These are phyloP conservation scores for Kregervanrija pseudodelftensis DNA, from an alignment of 805 yeast genomes.

Conservation along the genomic window DNA sequence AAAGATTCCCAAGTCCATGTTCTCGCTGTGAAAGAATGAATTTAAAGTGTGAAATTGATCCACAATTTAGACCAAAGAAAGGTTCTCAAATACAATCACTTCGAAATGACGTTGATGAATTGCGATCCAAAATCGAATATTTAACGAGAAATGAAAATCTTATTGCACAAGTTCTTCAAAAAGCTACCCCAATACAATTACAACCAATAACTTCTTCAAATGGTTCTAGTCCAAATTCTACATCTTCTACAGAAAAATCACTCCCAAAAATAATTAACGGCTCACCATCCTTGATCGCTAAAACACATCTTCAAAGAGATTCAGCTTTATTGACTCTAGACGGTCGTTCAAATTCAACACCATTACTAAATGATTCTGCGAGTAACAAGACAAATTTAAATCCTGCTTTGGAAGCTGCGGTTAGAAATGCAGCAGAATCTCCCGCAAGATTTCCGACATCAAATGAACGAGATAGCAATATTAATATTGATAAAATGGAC, in stretches of 20 bases:
- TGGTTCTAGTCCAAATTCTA: too few species aligned
- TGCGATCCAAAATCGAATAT: conserved; percentile 64
- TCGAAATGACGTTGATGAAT: conserved; percentile 77
- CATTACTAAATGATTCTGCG: conserved; percentile 37
- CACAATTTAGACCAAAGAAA: conserved; percentile 83
- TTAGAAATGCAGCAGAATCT: conserved; percentile 29
- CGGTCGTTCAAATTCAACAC: conserved; percentile 25
- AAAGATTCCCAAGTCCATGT: conserved; percentile 75
- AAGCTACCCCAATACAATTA: conserved; percentile 13
- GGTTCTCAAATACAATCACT: conserved; percentile 84
- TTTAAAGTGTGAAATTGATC: conserved; percentile 80
- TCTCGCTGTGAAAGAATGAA: conserved; percentile 76
- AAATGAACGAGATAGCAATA: too few species aligned
- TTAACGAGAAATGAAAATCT: conserved; percentile 59
- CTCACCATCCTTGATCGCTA: conserved; percentile 23
- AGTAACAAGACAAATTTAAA: conserved; percentile 35
- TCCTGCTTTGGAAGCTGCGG: conserved; percentile 36
- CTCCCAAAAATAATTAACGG: not conserved
- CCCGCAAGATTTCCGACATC: conserved; percentile 13
- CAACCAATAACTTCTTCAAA: too few species aligned
- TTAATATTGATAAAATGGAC: too few species aligned
- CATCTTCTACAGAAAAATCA: not conserved
- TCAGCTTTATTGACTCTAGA: conserved; percentile 31
- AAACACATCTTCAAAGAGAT: conserved; percentile 39
- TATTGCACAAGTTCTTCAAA: conserved; percentile 55